Base-by-base conservation (phyloP, 2,329 filamentous ascomycete genomes). In the Ambrosiella cleistominuta region DNA sequence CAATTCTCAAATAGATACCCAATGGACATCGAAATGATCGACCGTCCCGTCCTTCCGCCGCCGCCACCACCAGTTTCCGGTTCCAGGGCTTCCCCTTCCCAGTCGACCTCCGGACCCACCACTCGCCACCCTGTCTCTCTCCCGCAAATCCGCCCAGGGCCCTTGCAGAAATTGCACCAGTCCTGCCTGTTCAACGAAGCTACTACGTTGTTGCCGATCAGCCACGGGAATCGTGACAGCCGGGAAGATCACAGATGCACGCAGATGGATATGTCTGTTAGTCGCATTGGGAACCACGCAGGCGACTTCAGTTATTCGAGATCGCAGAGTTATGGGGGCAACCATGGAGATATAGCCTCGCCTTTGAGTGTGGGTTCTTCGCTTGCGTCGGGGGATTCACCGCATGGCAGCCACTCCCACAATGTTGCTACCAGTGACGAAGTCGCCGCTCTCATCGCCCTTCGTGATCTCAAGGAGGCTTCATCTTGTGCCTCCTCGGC, bases 381-480 rank as follows among this genome's bases (percentile, higher is more conserved):
- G 15, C 27, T 60, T n/a, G 54, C 39, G 9, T 53, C 58, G 7
- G 44, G 38, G 11, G 39, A 40, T 35, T 56, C 58, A 12, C 38
- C 54, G 47, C 54, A 56, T 50, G 56, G 47, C 38, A 38, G 36
- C 45, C 35, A 51, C n/a, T 37, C 58, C 9, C 58, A 60, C n/a
- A 51, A 19, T 35, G 42, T 58, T 17, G 56, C 51, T 40, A 55
- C 59, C 27, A 60, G 59, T 53, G 59, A 60, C 47, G 59, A 60
- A 27, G 59, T 60, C 9, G 56, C 59, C 6, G 59, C 59, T 2
- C 44, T 60, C 36, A 60, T 60, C 40, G 59, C 59, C 19, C 44
- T 60, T 2, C 51, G 59, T 37, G 59, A 60, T 55, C 44, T 60
- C 38, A 57, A 57, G n/a, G 51, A 54, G 38, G 56, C 59, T 39